Evolutionary conservation across 1,139 yeast genomes (phyloP), one percentile per base, ranked within the genome.

Genomic region (Scheffersomyces lignicola): DNA sequence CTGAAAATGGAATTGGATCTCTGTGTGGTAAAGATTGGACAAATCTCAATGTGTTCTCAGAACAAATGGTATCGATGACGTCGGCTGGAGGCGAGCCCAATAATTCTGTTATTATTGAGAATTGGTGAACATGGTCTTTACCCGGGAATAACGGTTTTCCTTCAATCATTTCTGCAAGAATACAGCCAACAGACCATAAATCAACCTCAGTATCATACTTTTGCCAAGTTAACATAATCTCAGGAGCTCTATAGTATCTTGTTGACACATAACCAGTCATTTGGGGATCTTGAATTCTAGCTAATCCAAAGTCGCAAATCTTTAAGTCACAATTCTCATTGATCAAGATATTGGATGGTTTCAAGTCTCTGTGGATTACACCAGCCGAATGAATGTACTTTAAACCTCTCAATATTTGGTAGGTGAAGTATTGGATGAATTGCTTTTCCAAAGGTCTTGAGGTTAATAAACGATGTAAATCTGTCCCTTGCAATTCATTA

Each of bases 101-200:
- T 44, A 92, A 73, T 65, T 94, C 98, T 6, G 98, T 92, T 49
- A 92, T 92, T 57, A 92, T 92, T 23, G 95, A 84, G 57, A 94
- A 92, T 69, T 92, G 99, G 61, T 92, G 97, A 39, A 92, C 97
- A 57, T 92, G 99, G 59, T 94, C 98, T 59, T 88, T 89, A 33
- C 99, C 99, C 1, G 98, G 98, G 75, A 92, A 92, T 32, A 92
- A 69, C 2, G 99, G 98, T 61, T 89, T 90, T n/a, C 97, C 97
- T 59, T 92, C 97, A 49, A 92, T 86, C 96, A 94, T 92, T 61
- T 92, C 99, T 9, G 97, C 95, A 55, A 92, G 86, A 45, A 92
- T 92, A 65, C 99, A 92, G 12, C 97, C 99, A n/a, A 95, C 97
- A 12, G 96, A 85, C 99, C 99, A 92, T 52, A 92, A 85, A 60